These are phyloP conservation scores for Eimeria maxima DNA, from an alignment of 169 alveolate genomes.

Conservation along the genomic window DNA sequence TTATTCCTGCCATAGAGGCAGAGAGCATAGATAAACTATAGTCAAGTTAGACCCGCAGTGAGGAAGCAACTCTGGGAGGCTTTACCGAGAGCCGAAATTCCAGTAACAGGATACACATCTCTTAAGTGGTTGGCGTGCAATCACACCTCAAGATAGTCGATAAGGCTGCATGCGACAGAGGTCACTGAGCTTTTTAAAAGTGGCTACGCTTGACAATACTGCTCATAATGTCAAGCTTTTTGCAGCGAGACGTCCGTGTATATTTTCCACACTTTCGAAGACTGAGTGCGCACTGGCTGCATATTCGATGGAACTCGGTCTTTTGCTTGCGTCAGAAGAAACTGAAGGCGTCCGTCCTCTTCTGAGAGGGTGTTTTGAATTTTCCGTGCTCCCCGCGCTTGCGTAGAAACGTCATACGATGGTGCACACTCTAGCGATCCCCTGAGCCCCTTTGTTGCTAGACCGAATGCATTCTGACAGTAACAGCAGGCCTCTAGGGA, in stretches of 20 bases:
- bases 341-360: neutral
- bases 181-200: neutral
- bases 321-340: neutral
- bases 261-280: neutral
- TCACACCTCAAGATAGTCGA: no score
- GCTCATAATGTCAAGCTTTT: neutral
- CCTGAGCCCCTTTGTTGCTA: neutral
- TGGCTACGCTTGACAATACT: neutral
- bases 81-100: neutral
- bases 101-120: neutral
- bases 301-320: neutral
- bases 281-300: neutral
- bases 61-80: neutral
- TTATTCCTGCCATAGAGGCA: slow-evolving; percentile 25
- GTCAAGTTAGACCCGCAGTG: neutral
- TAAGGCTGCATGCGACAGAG: neutral
- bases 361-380: neutral
- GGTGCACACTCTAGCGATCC: neutral
- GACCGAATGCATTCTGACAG: neutral
- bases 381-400: neutral
- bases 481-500: neutral
- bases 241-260: neutral
- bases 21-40: neutral
- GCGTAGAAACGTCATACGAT: neutral
- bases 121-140: neutral